Percentiles rank a stretch among this genome's conserved stretches.
phyloP scores from a whole-genome alignment of 106 monocot genomes.

The Xerophyta viscosa region DNA sequence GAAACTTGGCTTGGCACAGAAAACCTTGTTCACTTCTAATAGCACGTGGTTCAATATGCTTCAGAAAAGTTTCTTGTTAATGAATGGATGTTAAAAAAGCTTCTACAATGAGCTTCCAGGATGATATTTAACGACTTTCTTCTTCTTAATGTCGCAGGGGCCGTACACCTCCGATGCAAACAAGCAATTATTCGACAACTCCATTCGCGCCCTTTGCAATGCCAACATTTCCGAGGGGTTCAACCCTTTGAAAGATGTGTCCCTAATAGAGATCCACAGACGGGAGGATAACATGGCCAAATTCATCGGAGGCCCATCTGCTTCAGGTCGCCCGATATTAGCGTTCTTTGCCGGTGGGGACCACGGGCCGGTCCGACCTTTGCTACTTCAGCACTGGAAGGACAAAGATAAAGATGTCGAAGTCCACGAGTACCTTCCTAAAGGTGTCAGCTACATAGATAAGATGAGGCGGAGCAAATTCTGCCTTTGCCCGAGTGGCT shows the following conservation, averaged over 20 bases:
- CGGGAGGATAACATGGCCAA: slow-evolving; percentile 17
- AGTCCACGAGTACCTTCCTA: slow-evolving; percentile 69
- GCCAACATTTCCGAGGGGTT: slow-evolving; percentile 90
- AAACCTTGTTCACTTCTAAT: no score
- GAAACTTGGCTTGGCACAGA: no score
- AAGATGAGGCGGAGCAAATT: slow-evolving; percentile 79
- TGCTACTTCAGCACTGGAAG: slow-evolving; percentile 70
- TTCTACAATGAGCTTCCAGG: no score
- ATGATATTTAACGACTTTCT: background rate
- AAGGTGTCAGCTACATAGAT: slow-evolving; percentile 48
- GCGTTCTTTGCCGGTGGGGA: slow-evolving; percentile 91
- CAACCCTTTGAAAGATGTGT: slow-evolving; percentile 56
- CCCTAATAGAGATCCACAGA: slow-evolving; percentile 75
- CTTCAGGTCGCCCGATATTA: slow-evolving; percentile 48
- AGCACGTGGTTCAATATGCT: no score
- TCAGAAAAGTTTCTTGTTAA: no score
- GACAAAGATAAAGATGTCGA: slow-evolving; percentile 46
- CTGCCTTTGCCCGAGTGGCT: slow-evolving; percentile 92
- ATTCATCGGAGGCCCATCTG: slow-evolving; percentile 43
- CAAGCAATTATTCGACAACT: slow-evolving; percentile 40
- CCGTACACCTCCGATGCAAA: slow-evolving; percentile 33
- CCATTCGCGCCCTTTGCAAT: slow-evolving; percentile 82
- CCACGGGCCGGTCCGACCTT: slow-evolving; percentile 69
- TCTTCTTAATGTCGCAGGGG: slow-evolving; percentile 45
- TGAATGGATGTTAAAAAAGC: no score